These are phyloP conservation scores for Pseudozyma hubeiensis DNA, from an alignment of 1,284 basidiomycete genomes.

Conservation along the genomic window DNA sequence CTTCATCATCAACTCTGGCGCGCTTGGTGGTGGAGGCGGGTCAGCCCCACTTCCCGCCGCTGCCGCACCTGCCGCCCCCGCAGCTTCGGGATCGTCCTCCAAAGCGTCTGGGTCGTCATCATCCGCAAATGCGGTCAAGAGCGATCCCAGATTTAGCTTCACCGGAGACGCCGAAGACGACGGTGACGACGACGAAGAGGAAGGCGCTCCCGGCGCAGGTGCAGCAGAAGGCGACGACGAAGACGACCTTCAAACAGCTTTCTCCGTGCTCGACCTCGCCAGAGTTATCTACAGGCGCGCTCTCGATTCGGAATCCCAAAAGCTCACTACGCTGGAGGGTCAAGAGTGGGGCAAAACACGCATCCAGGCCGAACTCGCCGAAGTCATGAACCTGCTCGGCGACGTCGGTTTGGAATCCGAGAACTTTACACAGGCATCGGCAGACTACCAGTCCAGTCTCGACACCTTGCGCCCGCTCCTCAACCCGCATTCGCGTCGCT, in stretches of 20 bases:
- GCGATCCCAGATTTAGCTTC: constrained; percentile 59
- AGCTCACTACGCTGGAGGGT: constrained; percentile 54
- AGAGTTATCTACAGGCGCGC: constrained; percentile 61
- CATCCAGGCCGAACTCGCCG: constrained; percentile 59
- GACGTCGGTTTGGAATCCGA: constrained; percentile 67
- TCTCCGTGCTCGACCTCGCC: constrained; percentile 63
- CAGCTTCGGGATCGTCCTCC: constrained; percentile 15
- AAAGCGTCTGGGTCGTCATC: constrained; percentile 30
- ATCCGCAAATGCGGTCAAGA: constrained; percentile 19
- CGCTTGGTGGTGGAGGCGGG: constrained; percentile 58
- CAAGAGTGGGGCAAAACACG: constrained; percentile 41
- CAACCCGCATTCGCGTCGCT: constrained; percentile 59
- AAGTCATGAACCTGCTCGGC: constrained; percentile 66
- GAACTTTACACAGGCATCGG: constrained; percentile 66
- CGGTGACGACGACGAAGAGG: constrained; percentile 54
- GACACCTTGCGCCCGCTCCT: constrained; percentile 54
- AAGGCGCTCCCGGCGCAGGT: constrained; percentile 23
- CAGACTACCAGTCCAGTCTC: constrained; percentile 59
- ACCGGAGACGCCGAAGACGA: constrained; percentile 61
- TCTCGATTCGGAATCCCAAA: constrained; percentile 20
- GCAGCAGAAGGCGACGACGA: constrained; percentile 56
- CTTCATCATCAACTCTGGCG: constrained; percentile 62
- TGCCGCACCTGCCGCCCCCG: constrained; percentile 6
- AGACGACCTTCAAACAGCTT: constrained; percentile 64
- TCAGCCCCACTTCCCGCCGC: constrained; percentile 37